Conservation (phyloP, 495 filamentous ascomycete genomes). For the Chaetomium fimeti region DNA sequence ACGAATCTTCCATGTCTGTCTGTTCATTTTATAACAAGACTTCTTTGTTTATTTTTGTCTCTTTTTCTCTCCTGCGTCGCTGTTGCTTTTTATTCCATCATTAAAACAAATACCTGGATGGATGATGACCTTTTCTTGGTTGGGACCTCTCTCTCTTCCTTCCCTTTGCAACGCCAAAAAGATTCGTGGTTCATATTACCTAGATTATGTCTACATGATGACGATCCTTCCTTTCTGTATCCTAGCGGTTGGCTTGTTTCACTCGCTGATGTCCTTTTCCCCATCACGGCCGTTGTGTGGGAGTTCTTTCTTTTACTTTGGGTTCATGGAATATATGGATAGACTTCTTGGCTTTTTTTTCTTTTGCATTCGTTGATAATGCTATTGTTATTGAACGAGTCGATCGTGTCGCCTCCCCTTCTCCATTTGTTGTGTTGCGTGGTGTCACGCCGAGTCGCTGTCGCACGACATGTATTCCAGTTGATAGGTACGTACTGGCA, state of each 20-base stretch:
- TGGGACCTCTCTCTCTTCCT: not conserved
- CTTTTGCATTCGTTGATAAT: not conserved
- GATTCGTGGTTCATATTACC: not conserved
- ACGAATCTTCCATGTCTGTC: slow-evolving; percentile 6
- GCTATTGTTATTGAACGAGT: not conserved
- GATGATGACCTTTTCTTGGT: not conserved
- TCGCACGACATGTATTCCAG: too few species aligned
- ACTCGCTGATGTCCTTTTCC: not conserved
- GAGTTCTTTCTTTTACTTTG: not conserved
- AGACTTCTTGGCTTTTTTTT: not conserved
- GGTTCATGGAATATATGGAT: not conserved
- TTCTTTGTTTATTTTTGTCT: not conserved
- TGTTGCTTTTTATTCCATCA: not conserved
- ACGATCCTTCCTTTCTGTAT: not conserved
- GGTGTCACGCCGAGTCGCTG: not conserved
- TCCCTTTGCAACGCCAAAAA: not conserved
- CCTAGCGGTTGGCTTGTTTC: not conserved
- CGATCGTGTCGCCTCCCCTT: not conserved
- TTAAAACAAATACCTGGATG: not conserved
- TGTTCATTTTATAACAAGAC: slow-evolving; percentile 4
- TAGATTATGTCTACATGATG: not conserved
- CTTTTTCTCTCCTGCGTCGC: not conserved
- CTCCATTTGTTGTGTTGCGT: not conserved
- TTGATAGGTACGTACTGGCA: too few species aligned
- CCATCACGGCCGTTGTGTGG: not conserved